Evolutionary conservation across 805 yeast species (phyloP).

Genomic region (Candida chauliodis): DNA sequence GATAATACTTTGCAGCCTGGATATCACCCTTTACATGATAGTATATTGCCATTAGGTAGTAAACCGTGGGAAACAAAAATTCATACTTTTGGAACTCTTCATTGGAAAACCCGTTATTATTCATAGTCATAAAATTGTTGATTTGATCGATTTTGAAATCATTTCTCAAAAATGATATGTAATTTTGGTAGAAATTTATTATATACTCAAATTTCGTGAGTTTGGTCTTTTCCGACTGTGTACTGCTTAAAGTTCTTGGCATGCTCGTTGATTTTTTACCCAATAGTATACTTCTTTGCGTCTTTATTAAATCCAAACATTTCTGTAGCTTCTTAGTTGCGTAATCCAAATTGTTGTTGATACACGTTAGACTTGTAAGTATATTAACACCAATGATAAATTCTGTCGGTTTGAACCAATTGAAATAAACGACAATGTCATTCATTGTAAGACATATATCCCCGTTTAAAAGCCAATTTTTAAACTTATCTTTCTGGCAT

Average conservation of each 20-base stretch:
- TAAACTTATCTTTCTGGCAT: conserved; percentile 20
- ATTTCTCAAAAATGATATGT: conserved; percentile 31
- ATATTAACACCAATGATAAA: conserved; percentile 39
- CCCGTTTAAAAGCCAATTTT: conserved; percentile 31
- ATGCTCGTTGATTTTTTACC: conserved; percentile 10
- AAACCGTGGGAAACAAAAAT: conserved; percentile 32
- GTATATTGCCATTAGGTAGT: conserved; percentile 37
- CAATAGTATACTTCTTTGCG: conserved; percentile 16
- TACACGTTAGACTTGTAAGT: conserved; percentile 38
- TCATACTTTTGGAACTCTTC: conserved; percentile 38
- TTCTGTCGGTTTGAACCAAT: conserved; percentile 44
- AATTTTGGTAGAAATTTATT: conserved; percentile 32
- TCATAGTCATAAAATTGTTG: conserved; percentile 31
- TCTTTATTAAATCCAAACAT: conserved; percentile 31
- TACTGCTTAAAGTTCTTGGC: conserved; percentile 3
- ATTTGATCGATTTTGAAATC: conserved; percentile 20
- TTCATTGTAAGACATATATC: conserved; percentile 4
- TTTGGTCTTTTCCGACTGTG: conserved; percentile 18
- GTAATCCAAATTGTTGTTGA: conserved; percentile 30
- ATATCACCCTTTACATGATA: conserved; percentile 36
- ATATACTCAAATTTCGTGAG: conserved; percentile 25
- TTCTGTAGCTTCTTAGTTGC: conserved; percentile 33
- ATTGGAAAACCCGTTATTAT: conserved; percentile 34
- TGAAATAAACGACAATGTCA: conserved; percentile 19
- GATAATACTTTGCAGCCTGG: conserved; percentile 37